Conservation (phyloP, 495 filamentous ascomycete genomes). For the Pseudomonodictys pantanalensis region DNA sequence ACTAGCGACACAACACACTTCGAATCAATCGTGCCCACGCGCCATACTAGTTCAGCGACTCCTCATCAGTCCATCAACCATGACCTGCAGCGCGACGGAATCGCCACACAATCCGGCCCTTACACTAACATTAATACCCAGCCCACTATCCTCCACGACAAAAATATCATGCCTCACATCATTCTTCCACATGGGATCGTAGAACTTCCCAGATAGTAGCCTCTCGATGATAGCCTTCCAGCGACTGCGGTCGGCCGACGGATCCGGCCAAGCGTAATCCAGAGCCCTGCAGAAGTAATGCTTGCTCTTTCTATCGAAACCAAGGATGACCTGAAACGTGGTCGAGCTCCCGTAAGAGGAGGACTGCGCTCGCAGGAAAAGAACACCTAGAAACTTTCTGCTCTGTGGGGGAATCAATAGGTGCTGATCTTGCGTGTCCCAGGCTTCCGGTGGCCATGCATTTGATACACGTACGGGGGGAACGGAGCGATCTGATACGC, state of each 20-base stretch:
- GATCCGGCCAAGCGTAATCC: not conserved
- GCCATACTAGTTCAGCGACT: not conserved
- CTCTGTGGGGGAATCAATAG: not conserved
- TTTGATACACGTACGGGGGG: not conserved
- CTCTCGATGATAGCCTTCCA: not conserved
- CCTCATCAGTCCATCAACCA: not conserved
- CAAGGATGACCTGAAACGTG: slow-evolving; percentile 1
- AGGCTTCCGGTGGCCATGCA: not conserved
- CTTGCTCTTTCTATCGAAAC: slow-evolving; percentile 53
- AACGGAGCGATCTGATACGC: not conserved
- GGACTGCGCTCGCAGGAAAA: not conserved
- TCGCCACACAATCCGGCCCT: not conserved
- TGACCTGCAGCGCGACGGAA: not conserved
- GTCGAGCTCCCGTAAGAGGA: not conserved
- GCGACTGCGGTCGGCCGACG: not conserved
- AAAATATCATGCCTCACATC: not conserved
- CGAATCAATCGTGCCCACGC: no score
- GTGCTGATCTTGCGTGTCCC: not conserved
- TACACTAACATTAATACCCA: not conserved
- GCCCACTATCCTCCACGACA: not conserved
- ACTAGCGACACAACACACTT: no score
- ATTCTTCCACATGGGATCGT: not conserved
- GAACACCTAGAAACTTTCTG: not conserved
- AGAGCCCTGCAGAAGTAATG: not conserved
- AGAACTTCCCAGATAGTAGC: not conserved